Percentiles rank a stretch among this genome's conserved stretches.
phyloP scores from a whole-genome alignment of 768 basidiomycete species.

The Brasilioporus rufonigricans region DNA sequence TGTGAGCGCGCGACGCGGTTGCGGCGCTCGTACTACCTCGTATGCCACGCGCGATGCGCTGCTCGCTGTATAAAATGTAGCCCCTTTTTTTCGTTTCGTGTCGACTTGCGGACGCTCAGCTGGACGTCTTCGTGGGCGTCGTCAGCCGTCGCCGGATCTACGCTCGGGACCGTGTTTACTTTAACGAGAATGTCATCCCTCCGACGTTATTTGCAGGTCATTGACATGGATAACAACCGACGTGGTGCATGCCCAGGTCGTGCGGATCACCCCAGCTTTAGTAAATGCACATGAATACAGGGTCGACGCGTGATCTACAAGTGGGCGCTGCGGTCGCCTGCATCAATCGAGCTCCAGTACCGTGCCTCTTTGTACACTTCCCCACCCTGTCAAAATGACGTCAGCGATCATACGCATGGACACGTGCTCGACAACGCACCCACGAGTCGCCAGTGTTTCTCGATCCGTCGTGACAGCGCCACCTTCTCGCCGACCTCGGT shows the following conservation, averaged over 20 bases:
- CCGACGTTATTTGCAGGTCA: too few relatives aligned
- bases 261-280: too few relatives aligned
- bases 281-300: neutral
- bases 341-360: constrained; percentile 72
- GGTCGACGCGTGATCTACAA: neutral
- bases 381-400: constrained; percentile 45
- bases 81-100: too few relatives aligned
- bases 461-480: constrained; percentile 88
- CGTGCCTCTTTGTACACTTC: constrained; percentile 83
- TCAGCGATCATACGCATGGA: neutral
- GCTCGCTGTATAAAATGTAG: too few relatives aligned
- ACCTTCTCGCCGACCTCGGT: constrained; percentile 98
- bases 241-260: too few relatives aligned
- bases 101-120: too few relatives aligned
- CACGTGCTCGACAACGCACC: constrained; percentile 49
- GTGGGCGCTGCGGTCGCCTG: too few relatives aligned
- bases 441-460: constrained; percentile 98
- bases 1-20: neutral
- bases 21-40: neutral
- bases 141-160: neutral
- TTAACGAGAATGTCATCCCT: too few relatives aligned
- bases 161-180: too few relatives aligned
- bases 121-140: too few relatives aligned
- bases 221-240: too few relatives aligned
- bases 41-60: too few relatives aligned